phyloP scores from a whole-genome alignment of 2,329 filamentous ascomycete species.

The Didymella sp. region DNA sequence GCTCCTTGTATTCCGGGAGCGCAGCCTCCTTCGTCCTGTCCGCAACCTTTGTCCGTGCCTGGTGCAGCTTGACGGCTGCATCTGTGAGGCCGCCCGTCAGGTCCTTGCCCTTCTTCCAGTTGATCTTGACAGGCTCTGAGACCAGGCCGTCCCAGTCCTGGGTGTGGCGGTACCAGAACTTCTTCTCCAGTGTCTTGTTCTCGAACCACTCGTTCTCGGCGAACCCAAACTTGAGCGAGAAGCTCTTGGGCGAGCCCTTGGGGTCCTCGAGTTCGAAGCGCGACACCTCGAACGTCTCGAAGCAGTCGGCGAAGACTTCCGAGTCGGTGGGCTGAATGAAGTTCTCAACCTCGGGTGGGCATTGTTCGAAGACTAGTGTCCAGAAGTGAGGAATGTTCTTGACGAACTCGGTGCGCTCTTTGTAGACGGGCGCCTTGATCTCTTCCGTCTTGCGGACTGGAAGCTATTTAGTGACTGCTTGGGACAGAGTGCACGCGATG shows the following conservation, averaged over 20 bases:
- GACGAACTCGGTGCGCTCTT: constrained; percentile 74
- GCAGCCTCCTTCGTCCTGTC: constrained; percentile 62
- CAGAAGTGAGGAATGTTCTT: constrained; percentile 86
- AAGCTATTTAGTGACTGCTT: constrained; percentile 21
- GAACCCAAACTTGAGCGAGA: constrained; percentile 77
- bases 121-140: constrained; percentile 85
- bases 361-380: constrained; percentile 89
- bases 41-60: constrained; percentile 60
- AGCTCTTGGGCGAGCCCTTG: constrained; percentile 78
- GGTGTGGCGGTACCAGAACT: constrained; percentile 81
- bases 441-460: constrained; percentile 76
- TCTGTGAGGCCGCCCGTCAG: constrained; percentile 80
- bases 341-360: constrained; percentile 84
- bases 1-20: constrained; percentile 61
- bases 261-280: constrained; percentile 78
- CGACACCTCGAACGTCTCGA: constrained; percentile 74
- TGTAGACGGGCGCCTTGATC: constrained; percentile 74
- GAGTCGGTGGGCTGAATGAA: constrained; percentile 85
- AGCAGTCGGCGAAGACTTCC: constrained; percentile 70
- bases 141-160: constrained; percentile 78
- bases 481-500: neutral
- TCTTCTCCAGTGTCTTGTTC: constrained; percentile 82
- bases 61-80: constrained; percentile 72
- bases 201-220: constrained; percentile 81
- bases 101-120: constrained; percentile 79